A percentile compares a stretch with the other conserved stretches of the same genome.
These are phyloP conservation scores for Neofusicoccum kwambonambiense DNA, from an alignment of 2,329 filamentous ascomycete species.

Conservation along the genomic window DNA sequence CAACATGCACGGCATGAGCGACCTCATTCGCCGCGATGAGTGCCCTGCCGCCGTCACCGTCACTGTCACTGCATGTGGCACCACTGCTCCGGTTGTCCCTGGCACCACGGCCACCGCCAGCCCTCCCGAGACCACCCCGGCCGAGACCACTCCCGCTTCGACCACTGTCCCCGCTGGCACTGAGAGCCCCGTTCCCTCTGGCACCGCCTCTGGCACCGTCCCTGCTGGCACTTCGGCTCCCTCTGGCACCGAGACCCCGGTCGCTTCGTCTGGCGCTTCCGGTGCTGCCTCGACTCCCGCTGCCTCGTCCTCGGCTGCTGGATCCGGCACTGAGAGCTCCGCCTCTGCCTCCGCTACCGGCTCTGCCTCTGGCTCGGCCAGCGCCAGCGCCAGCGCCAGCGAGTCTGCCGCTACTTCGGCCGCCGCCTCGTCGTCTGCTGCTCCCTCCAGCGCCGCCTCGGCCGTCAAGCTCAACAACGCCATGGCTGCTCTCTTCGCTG, in stretches of 20 bases:
- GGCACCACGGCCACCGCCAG: neutral
- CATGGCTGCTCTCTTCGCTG: conserved; percentile 18
- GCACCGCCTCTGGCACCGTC: neutral
- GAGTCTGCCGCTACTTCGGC: neutral
- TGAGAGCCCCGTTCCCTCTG: too few relatives aligned
- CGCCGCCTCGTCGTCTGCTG: conserved; percentile 3
- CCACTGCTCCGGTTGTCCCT: neutral
- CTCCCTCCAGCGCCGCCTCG: conserved; percentile 4
- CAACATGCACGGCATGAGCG: conserved; percentile 1
- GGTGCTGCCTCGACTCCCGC: neutral
- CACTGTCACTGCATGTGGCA: neutral
- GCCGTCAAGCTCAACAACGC: conserved; percentile 9
- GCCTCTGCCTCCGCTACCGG: neutral
- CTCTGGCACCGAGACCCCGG: neutral
- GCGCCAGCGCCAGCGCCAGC: neutral
- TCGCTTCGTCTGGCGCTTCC: conserved; percentile 1
- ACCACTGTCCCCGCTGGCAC: neutral
- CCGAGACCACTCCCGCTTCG: neutral
- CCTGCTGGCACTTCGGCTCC: neutral
- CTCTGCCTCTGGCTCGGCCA: too few relatives aligned
- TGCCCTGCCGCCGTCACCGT: conserved; percentile 3
- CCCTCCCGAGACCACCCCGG: conserved; percentile 1
- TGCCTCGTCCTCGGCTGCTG: conserved; percentile 1
- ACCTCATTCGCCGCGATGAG: conserved; percentile 11
- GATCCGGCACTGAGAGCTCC: neutral